Conservation (phyloP, 2,329 filamentous ascomycete genomes). For the Colletotrichum eleusines region DNA sequence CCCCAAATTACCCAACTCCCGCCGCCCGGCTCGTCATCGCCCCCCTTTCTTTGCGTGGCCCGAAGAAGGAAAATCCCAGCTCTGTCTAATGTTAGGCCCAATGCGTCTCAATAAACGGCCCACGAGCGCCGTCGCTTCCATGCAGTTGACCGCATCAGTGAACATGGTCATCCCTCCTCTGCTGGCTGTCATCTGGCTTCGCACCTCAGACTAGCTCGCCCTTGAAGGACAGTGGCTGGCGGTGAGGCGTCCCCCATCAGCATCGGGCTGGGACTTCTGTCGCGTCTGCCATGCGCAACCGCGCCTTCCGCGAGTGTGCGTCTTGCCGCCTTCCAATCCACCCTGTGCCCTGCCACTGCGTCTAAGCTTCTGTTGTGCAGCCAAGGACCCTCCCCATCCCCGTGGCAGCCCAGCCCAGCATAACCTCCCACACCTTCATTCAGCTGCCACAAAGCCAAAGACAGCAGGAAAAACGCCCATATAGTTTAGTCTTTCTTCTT, state of each 20-base stretch:
- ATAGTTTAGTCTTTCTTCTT: neutral
- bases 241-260: neutral
- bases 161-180: no score
- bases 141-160: no score
- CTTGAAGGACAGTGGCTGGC: neutral
- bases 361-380: no score
- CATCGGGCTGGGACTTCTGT: neutral
- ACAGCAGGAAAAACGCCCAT: neutral
- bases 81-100: no score
- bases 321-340: conserved; percentile 20
- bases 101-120: no score
- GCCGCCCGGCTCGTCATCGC: conserved; percentile 19
- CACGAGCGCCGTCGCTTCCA: no score
- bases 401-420: no score
- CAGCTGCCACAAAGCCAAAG: conserved; percentile 21
- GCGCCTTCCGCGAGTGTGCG: conserved; percentile 18
- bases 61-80: conserved; percentile 14
- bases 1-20: conserved; percentile 13
- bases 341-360: no score
- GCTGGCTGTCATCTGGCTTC: conserved; percentile 1
- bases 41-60: conserved; percentile 1
- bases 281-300: conserved; percentile 10
- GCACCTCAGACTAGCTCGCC: neutral
- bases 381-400: no score
- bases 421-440: no score